These are phyloP conservation scores for Suhomyces panamericanus DNA, from an alignment of 1,139 yeast genomes.

Conservation along the genomic window DNA sequence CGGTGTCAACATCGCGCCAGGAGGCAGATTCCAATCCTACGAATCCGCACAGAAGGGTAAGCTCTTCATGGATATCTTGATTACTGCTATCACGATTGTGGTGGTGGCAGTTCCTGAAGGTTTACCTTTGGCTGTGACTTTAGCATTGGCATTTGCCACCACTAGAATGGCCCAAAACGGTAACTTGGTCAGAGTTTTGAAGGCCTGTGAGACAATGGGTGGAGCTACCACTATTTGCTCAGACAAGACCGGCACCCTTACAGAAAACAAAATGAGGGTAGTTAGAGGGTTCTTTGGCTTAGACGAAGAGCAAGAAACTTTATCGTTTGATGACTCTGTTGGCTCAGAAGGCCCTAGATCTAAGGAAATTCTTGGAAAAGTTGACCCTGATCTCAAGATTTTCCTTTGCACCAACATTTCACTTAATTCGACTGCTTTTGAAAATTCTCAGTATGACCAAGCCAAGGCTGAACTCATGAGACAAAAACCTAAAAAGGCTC, in stretches of 20 bases:
- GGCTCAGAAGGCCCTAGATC: conserved; percentile 29
- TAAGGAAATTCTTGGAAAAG: conserved; percentile 28
- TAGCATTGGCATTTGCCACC: conserved; percentile 96
- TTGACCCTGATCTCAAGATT: conserved; percentile 35
- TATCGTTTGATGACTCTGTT: conserved; percentile 47
- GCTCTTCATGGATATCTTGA: conserved; percentile 77
- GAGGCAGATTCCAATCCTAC: conserved; percentile 43
- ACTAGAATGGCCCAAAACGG: conserved; percentile 97
- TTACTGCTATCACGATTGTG: conserved; percentile 86
- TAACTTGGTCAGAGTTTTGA: conserved; percentile 88
- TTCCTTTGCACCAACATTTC: conserved; percentile 61
- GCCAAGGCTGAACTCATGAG: conserved; percentile 32
- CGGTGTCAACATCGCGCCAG: conserved; percentile 62
- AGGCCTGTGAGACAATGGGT: conserved; percentile 98
- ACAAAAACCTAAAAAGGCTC: conserved; percentile 31
- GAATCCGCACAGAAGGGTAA: conserved; percentile 79
- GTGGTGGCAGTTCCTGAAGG: conserved; percentile 99
- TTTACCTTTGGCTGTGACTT: conserved; percentile 91
- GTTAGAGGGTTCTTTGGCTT: conserved; percentile 70
- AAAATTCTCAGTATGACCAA: conserved; percentile 50
- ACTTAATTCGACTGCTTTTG: conserved; percentile 88
- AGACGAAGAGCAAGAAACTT: conserved; percentile 6
- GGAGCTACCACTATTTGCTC: conserved; percentile 97
- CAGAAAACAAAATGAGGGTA: conserved; percentile 90
- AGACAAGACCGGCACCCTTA: conserved; percentile 95